These are phyloP conservation scores for Globomyces pollinis-pini DNA, from an alignment of 192 early-diverging fungal genomes.

Conservation along the genomic window DNA sequence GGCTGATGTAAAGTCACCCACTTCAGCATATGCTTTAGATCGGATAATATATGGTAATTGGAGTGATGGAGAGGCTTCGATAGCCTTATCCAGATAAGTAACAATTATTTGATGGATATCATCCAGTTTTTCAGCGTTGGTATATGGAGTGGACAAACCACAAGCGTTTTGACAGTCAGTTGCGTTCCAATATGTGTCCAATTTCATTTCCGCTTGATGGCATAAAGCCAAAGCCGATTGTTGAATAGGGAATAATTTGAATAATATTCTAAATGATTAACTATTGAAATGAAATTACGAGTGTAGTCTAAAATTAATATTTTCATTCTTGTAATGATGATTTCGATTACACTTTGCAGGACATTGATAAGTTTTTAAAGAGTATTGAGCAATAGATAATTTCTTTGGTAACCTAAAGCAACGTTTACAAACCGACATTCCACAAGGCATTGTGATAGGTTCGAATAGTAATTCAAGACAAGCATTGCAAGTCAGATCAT, in stretches of 20 bases:
- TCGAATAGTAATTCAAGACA: conserved; percentile 17
- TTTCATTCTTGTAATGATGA: conserved; percentile 17
- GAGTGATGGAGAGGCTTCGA: conserved; percentile 7
- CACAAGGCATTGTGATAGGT: conserved; percentile 22
- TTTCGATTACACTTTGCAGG: conserved; percentile 2
- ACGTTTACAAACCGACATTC: conserved; percentile 12
- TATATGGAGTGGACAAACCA: neutral
- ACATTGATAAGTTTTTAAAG: conserved; percentile 15
- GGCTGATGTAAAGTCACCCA: conserved; percentile 7
- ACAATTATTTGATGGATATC: conserved; percentile 5
- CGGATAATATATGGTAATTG: conserved; percentile 16
- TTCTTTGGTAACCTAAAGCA: conserved; percentile 15
- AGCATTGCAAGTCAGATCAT: neutral
- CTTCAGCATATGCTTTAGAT: conserved; percentile 6
- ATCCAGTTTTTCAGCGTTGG: neutral
- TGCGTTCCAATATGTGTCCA: neutral
- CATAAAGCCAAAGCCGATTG: neutral
- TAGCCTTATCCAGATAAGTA: conserved; percentile 11
- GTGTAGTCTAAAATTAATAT: conserved; percentile 9
- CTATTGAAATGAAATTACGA: neutral
- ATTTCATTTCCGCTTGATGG: conserved; percentile 4
- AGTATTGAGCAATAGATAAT: neutral
- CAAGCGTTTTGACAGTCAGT: conserved; percentile 1
- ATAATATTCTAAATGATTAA: neutral
- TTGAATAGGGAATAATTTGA: conserved; percentile 12